A percentile compares a stretch with the other conserved stretches of the same genome.
Conservation (phyloP, 306 rosid genomes). For the Hylodesmum podocarpum region DNA sequence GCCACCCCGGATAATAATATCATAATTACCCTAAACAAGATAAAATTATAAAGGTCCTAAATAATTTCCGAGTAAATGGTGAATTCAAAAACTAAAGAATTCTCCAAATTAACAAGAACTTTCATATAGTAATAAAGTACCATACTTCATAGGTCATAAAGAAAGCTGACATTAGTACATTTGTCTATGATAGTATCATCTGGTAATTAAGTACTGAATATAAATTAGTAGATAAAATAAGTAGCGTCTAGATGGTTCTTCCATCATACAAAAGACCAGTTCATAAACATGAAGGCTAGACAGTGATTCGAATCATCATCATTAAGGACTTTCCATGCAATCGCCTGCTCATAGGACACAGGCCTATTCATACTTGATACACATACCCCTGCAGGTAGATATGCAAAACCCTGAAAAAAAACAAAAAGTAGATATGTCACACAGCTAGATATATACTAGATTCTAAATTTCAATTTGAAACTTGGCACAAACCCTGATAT, state of each 20-base stretch:
- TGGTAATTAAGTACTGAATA: conserved; percentile 34
- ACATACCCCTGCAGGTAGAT: conserved; percentile 83
- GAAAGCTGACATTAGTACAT: conserved; percentile 47
- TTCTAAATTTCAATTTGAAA: not conserved
- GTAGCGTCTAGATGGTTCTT: not conserved
- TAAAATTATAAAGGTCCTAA: not conserved
- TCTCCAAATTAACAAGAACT: not conserved
- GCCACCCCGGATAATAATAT: not conserved
- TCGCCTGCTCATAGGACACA: conserved; percentile 82
- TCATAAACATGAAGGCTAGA: conserved; percentile 86
- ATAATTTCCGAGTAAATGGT: not conserved
- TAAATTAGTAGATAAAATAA: conserved; percentile 30
- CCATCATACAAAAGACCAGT: conserved; percentile 89
- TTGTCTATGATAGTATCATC: conserved; percentile 25
- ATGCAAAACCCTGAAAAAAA: conserved; percentile 66
- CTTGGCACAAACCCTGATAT: too few species aligned
- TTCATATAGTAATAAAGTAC: not conserved
- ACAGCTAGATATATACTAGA: too few species aligned
- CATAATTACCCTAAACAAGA: not conserved
- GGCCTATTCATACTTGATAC: conserved; percentile 90
- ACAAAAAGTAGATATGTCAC: not conserved
- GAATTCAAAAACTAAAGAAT: not conserved
- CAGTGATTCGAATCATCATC: conserved; percentile 95
- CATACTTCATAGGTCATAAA: conserved; percentile 1
- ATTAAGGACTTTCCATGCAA: conserved; percentile 90